Base-by-base conservation (phyloP, 1,139 yeast genomes). In the Taphrina wiesneri region DNA sequence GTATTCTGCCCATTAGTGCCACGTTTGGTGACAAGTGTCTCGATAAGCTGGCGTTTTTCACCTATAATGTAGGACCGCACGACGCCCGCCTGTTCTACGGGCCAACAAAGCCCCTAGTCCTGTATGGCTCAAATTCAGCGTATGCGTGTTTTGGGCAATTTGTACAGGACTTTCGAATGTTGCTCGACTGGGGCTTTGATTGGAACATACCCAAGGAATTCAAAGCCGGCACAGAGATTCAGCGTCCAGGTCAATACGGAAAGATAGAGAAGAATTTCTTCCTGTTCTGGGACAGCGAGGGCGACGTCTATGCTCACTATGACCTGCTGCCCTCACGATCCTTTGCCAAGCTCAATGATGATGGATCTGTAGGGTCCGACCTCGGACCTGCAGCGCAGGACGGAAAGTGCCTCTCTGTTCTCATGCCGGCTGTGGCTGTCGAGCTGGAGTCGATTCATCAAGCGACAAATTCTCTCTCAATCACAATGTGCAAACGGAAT, bases 31-130 rank as follows among this genome's bases (percentile, higher is more conserved):
- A 34, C 13, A 32, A 51, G 15, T 51, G 57, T 34, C 30, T 11
- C 17, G 57, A 39, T 17, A 32, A 51, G 6, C 28, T 53, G 5
- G 23, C 52, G 13, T 26, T 19, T n/a, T 23, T 23, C 25, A 21
- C 41, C 6, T 25, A 21, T 5, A 32, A 51, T 5, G 30, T 60
- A 11, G 64, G 64, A 17, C 64, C 56, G 9, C 46, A 41, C 21
- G 64, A 60, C 26, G 57, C 64, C n/a, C 36, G 64, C 9, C 34
- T 60, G n/a, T 60, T 60, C 17, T 51, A 60, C 25, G 57, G 64
- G 1, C 64, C 64, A 5, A 32, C 23, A 5, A 41, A 45, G 0
- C 49, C 56, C 6, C 26, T 28, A 9, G 47, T 51, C 30, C 25
- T 41, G n/a, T 60, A 51, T n/a, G 64, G 64, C 19, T 49, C 56